Evolutionary conservation across 768 basidiomycete genomes (phyloP), one percentile per base, ranked within the genome.

Genomic region (Mycena polygramma): DNA sequence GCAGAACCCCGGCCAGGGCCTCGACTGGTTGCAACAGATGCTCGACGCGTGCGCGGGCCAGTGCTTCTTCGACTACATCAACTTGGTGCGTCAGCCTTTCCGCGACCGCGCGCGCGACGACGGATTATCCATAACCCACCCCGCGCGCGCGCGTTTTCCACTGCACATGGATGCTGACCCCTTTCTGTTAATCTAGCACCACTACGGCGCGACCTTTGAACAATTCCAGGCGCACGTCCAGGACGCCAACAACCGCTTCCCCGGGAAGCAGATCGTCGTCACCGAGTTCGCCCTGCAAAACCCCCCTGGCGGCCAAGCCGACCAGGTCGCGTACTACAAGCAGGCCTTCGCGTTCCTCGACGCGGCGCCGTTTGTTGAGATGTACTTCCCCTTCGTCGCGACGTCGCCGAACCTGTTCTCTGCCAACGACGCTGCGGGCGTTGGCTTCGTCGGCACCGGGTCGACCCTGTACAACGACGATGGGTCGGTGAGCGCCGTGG

Each of bases 311-410:
- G 78, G 77, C 19, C 80, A 81, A 65, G 67, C 76, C 5, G 68
- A 68, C 20, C 79, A 81, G 70, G 62, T 82, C 35, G 8, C 75
- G 15, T 82, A 79, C 71, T 82, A 81, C 74, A 15, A 75, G 57
- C 66, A 80, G 30, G 81, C 81, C 5, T 79, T 82, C 36, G 0
- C 76, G 13, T 83, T 83, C 77, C 79, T 82, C n/a, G 81, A 82
- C 30, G 22, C 48, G 2, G 71, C 77, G 7, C 45, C 75, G n/a
- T 82, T 77, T 11, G 77, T 82, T 10, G 36, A 74, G 17, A 75
- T 83, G 53, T 82, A 82, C 68, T 82, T 83, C 75, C 81, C 81
- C 46, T 82, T 82, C 71, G 37, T 83, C 26, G 81, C 82, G 2
- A 79, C 76, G 7, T 69, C 80, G n/a, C 75, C 82, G 1, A 45